Evolutionary conservation across 495 filamentous ascomycete genomes (phyloP), one percentile per base, ranked within the genome.

Genomic region (Cairneyella variabilis): DNA sequence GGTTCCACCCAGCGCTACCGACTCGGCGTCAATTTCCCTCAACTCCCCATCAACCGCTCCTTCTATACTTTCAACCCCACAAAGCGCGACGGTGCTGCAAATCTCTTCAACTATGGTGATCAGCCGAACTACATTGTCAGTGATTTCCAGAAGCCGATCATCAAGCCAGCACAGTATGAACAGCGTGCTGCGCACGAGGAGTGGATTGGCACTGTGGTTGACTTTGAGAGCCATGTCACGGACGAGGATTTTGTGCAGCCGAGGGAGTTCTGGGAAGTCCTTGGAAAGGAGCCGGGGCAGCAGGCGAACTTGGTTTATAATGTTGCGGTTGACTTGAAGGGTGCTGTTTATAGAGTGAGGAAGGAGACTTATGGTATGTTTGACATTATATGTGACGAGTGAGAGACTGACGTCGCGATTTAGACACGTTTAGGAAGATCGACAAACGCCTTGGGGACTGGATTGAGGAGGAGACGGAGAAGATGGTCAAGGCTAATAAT

Each of bases 1-100:
- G 83, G 85, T 2, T 88, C 91, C 57, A 84, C 89, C 52, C 86
- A 90, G 62, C 80, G 85, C 53, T 83, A 91, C 73, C 83, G 89
- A 56, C 70, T 93, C 18, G 88, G 89, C 37, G 79, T 80, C 61
- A 93, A 93, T 74, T 87, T 89, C 71, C 85, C 90, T 58, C 88
- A 91, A 67, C 82, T 91, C 38, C 88, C 89, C 3, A 84, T 90
- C 60, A 91, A 91, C 71, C 80, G 81, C 38, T 82, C 86, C 7
- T 74, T 86, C 52, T 64, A 71, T 44, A 68, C 83, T 57, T 83
- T 89, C 73, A 89, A 83, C 69, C 83, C 85, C 14, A 85, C 79
- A 69, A 85, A 90, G 66, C 83, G 87, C 39, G 87, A 90, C 60
- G 88, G 89, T 25, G 60, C 64, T 53, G 90, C 90, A 81, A 74